These are phyloP conservation scores for Fusarium anthophilum DNA, from an alignment of 2,329 filamentous ascomycete species.

Conservation along the genomic window DNA sequence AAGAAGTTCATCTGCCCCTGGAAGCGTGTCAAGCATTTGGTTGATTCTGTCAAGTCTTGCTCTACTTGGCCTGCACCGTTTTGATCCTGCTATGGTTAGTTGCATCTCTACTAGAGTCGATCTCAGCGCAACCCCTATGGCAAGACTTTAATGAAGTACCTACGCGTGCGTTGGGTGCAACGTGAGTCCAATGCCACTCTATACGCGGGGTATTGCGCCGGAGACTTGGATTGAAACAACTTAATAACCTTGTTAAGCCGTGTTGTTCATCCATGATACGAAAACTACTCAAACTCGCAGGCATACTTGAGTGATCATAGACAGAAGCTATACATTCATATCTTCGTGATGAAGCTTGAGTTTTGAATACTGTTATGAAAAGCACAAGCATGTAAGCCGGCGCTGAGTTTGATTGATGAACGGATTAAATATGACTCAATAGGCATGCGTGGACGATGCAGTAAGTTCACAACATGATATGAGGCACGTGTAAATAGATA, in stretches of 20 bases:
- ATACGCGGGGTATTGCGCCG: not conserved
- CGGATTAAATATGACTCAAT: not conserved
- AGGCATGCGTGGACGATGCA: slow-evolving; percentile 1
- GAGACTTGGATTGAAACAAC: not conserved
- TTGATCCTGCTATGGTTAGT: not conserved
- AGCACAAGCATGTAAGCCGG: slow-evolving; percentile 24
- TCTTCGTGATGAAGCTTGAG: not conserved
- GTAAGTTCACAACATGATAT: not conserved
- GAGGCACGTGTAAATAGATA: slow-evolving; percentile 25
- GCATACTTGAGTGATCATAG: not conserved
- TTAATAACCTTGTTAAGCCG: not conserved
- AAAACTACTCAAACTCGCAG: not conserved
- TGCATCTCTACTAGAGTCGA: not conserved
- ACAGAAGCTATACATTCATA: not conserved
- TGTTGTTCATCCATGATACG: not conserved
- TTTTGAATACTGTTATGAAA: slow-evolving; percentile 11
- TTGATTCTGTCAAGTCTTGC: not conserved
- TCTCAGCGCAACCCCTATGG: not conserved
- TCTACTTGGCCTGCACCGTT: not conserved
- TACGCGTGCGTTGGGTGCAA: not conserved
- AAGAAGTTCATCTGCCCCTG: not conserved
- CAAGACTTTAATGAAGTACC: not conserved
- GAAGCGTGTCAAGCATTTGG: not conserved
- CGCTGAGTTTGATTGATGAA: slow-evolving; percentile 27
- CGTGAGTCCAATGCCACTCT: not conserved